Conservation (phyloP, 1,284 basidiomycete species). For the Trametes versicolor region DNA sequence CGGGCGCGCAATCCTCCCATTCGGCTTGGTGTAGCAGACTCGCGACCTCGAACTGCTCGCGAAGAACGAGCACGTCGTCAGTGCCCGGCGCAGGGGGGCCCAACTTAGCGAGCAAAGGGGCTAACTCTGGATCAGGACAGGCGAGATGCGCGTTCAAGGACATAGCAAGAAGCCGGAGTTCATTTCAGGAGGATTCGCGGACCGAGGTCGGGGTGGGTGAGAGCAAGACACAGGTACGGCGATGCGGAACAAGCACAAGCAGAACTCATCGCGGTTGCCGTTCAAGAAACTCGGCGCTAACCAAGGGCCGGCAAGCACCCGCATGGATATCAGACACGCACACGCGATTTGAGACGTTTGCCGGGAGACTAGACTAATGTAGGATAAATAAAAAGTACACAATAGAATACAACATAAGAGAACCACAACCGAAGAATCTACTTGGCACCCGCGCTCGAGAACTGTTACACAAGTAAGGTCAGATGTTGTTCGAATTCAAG, state of each 20-base stretch:
- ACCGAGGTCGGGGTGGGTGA: not conserved
- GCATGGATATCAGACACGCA: too few species aligned
- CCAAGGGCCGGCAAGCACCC: too few species aligned
- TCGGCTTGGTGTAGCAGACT: conserved; percentile 6
- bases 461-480: conserved; percentile 46
- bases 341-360: not conserved
- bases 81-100: conserved; percentile 7
- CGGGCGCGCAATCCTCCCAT: conserved; percentile 13
- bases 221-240: too few species aligned
- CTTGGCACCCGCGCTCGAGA: conserved; percentile 73
- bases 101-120: conserved; percentile 8
- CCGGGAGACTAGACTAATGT: conserved; percentile 31
- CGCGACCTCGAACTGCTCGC: conserved; percentile 1
- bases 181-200: not conserved
- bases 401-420: conserved; percentile 41
- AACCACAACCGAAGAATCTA: conserved; percentile 40
- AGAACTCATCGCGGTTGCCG: too few species aligned
- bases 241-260: not conserved
- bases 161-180: not conserved
- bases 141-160: conserved; percentile 9
- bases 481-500: not conserved
- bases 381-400: conserved; percentile 43
- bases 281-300: too few species aligned
- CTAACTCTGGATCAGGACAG: conserved; percentile 11
- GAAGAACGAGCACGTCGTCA: conserved; percentile 10